These are phyloP conservation scores for Pseudocercospora fuligena DNA, from an alignment of 2,329 filamentous ascomycete species.

Conservation along the genomic window DNA sequence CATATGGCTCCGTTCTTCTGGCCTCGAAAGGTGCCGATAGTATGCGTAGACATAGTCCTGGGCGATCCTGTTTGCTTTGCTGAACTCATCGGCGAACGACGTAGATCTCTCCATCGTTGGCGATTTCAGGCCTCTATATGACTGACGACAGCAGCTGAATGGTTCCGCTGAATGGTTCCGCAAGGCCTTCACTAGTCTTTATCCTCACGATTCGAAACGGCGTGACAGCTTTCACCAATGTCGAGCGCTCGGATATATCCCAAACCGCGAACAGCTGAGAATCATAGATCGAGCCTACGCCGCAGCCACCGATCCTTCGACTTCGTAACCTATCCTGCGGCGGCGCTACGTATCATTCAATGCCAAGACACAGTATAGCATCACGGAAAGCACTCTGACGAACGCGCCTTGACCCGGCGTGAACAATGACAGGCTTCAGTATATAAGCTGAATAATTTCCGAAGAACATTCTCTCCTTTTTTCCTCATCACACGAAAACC, in stretches of 20 bases:
- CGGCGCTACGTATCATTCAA: too few relatives aligned
- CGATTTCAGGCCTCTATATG: not conserved
- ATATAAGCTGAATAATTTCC: too few relatives aligned
- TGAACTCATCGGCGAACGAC: conserved; percentile 2
- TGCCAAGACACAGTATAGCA: too few relatives aligned
- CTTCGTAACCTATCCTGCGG: too few relatives aligned
- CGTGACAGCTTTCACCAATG: not conserved
- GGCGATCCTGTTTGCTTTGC: not conserved
- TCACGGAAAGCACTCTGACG: too few relatives aligned
- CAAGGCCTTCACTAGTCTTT: not conserved
- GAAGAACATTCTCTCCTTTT: too few relatives aligned
- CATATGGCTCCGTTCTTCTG: not conserved
- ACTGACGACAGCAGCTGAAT: not conserved
- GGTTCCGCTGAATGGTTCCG: not conserved
- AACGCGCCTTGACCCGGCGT: too few relatives aligned
- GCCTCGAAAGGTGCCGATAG: not conserved
- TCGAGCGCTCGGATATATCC: too few relatives aligned
- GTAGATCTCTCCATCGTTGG: not conserved
- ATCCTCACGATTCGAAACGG: not conserved
- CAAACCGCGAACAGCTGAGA: not conserved
- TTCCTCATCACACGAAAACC: too few relatives aligned
- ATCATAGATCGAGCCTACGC: not conserved
- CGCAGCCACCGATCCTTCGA: not conserved
- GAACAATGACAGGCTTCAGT: too few relatives aligned
- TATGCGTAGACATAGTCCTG: not conserved